These are phyloP conservation scores for Solanum ossicruentum DNA, from an alignment of 257 asterid species.

Conservation along the genomic window DNA sequence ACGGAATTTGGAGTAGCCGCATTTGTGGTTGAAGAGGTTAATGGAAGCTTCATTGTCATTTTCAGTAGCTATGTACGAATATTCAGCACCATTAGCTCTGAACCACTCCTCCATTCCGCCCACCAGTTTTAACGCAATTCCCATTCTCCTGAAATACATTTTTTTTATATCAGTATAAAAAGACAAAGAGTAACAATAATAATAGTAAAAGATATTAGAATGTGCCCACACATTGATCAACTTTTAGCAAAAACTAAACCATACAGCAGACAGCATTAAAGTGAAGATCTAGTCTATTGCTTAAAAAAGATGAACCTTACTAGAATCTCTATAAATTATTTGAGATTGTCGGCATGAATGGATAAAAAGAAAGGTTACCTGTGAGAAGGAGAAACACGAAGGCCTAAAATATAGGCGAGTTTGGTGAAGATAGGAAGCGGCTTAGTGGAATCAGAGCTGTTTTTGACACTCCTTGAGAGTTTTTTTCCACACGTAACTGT, in stretches of 20 bases:
- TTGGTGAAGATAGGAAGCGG: conserved; percentile 52
- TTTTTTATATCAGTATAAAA: neutral
- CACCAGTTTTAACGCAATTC: conserved; percentile 67
- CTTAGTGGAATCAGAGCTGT: neutral
- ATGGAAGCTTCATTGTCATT: conserved; percentile 80
- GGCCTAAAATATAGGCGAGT: conserved; percentile 82
- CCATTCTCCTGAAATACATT: conserved; percentile 50
- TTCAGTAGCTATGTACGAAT: conserved; percentile 82
- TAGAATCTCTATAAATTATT: neutral
- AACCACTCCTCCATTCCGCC: conserved; percentile 62
- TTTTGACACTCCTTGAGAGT: conserved; percentile 13
- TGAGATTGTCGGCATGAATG: neutral
- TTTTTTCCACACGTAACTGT: conserved; percentile 74
- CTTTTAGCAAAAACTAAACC: neutral
- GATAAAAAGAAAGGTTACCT: conserved; percentile 23
- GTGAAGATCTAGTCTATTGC: neutral
- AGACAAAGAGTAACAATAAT: neutral
- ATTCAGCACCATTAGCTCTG: conserved; percentile 59
- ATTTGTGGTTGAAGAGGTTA: conserved; percentile 55
- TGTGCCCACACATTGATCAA: neutral
- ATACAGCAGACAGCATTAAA: neutral
- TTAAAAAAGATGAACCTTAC: neutral
- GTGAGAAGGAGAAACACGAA: conserved; percentile 83
- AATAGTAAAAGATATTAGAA: neutral
- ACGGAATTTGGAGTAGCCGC: conserved; percentile 71